Evolutionary conservation across 2,329 filamentous ascomycete genomes (phyloP), one percentile per base, ranked within the genome.

Genomic region (Zopfia rhizophila): DNA sequence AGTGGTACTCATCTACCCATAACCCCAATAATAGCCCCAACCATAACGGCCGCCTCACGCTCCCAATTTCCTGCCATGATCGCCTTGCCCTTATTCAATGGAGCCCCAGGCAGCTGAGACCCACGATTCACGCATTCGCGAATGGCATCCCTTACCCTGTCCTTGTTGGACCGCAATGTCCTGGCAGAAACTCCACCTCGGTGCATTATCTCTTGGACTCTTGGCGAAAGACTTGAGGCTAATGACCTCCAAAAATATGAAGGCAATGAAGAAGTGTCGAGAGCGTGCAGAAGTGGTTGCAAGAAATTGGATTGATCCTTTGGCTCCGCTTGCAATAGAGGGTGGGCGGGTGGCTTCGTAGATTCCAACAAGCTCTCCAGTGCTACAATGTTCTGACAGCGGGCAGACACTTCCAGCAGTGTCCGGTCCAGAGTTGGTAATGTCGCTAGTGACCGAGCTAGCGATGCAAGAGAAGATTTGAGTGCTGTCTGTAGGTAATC

Each of bases 161-260:
- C 87, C 58, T 84, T 85, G 65, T 95, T 95, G 24, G 85, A 84
- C 59, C 84, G 83, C 53, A 99, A 75, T 3, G 90, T 92, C 46
- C 94, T 82, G 4, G 90, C 91, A 19, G 89, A 88, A 1, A 92
- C 88, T 0, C 94, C 93, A 2, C 93, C 92, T 46, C 90, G 83
- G 50, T 82, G 85, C 45, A 96, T 72, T 31, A 97, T 90, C 56
- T 97, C 93, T 69, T 91, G 87, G 0, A 96, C 91, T 16, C 90
- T 83, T 0, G 85, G 78, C 3, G 88, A 84, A 48, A 97, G 78
- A 44, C 85, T 87, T 1, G 88, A 85, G 0, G 94, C 94, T 62
- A 97, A 82, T 7, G 88, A 89, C 40, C 94, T 83, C 91, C 94
- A 99, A 75, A 96, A 99, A 69, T 93, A 96, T 0, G 89, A 93